Conservation (phyloP, 176 grass and related monocot genomes). For the Oryza glumipatula region DNA sequence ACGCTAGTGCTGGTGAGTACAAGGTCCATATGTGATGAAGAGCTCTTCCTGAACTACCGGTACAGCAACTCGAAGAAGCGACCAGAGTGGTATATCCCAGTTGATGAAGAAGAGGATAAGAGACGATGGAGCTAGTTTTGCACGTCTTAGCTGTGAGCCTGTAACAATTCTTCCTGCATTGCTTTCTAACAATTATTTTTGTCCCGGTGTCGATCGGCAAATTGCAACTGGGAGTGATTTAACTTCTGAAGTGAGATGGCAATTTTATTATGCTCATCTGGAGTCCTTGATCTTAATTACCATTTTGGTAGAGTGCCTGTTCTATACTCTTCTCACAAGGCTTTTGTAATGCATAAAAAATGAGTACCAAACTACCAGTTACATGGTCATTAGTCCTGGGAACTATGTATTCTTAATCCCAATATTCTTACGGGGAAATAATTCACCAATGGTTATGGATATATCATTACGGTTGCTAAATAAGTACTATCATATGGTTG, state of each 20-base stretch:
- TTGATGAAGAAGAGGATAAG: constrained; percentile 88
- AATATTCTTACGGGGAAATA: neutral
- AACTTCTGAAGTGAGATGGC: constrained; percentile 10
- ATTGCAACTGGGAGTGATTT: neutral
- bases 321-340: constrained; percentile 5
- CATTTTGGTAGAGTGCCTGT: constrained; percentile 6
- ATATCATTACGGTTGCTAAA: neutral
- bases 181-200: neutral
- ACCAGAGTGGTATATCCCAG: constrained; percentile 86
- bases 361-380: neutral
- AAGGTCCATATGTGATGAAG: constrained; percentile 77
- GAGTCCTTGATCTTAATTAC: neutral
- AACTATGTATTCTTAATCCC: neutral
- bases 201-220: neutral
- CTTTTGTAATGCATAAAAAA: constrained; percentile 31
- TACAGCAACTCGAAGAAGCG: constrained; percentile 78
- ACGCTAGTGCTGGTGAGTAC: constrained; percentile 78
- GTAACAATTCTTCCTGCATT: neutral
- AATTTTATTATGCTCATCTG: constrained; percentile 6
- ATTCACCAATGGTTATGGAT: neutral
- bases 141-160: neutral
- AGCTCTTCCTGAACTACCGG: constrained; percentile 87
- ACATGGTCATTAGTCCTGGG: neutral
- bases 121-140: constrained; percentile 80
- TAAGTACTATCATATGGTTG: neutral